phyloP scores from a whole-genome alignment of 108 stramenopile species.

The Cyclotella distinguenda region DNA sequence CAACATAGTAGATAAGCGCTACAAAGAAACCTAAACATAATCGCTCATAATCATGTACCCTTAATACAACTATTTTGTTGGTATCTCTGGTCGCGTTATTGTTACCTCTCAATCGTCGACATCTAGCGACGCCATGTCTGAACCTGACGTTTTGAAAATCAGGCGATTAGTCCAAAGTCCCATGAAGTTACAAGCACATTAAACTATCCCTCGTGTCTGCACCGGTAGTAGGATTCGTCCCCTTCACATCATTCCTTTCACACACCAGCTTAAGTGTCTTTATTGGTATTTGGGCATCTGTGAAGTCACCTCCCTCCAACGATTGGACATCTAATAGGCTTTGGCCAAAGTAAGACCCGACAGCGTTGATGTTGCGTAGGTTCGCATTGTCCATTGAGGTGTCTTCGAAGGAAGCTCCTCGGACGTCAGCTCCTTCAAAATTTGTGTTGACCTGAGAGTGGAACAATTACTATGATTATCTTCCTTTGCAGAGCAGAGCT shows the following conservation, averaged over 20 bases:
- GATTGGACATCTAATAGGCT: slow-evolving; percentile 61
- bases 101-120: too few relatives aligned
- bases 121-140: too few relatives aligned
- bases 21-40: too few relatives aligned
- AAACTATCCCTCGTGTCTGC: slow-evolving; percentile 88
- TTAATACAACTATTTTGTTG: too few relatives aligned
- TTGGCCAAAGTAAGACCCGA: slow-evolving; percentile 73
- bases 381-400: slow-evolving; percentile 80
- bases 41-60: too few relatives aligned
- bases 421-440: slow-evolving; percentile 71
- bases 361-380: slow-evolving; percentile 61
- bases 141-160: too few relatives aligned
- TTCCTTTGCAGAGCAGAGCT: not conserved
- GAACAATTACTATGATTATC: not conserved
- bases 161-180: too few relatives aligned
- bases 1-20: too few relatives aligned
- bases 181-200: slow-evolving; percentile 59
- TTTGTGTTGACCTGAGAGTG: slow-evolving; percentile 56
- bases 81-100: too few relatives aligned
- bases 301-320: slow-evolving; percentile 78
- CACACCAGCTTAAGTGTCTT: slow-evolving; percentile 70
- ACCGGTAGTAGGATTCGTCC: slow-evolving; percentile 89
- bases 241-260: slow-evolving; percentile 79
- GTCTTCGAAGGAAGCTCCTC: slow-evolving; percentile 80
- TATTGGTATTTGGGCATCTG: slow-evolving; percentile 78